phyloP scores from a whole-genome alignment of 2,329 filamentous ascomycete genomes.

The Paraphaeosphaeria minitans region DNA sequence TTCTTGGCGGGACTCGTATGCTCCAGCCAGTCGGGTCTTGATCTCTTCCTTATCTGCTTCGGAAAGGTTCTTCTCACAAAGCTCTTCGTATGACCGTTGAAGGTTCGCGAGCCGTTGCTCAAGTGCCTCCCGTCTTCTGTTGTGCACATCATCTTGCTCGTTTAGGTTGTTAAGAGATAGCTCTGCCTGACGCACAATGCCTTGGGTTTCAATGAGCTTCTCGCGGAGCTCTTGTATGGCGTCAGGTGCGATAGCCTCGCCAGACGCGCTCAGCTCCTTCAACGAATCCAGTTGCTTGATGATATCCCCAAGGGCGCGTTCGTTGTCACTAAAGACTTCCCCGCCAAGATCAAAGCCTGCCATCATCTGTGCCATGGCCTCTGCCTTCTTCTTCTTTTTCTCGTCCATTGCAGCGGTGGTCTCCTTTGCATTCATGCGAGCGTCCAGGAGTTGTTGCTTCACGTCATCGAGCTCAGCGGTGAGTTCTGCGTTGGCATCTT shows the following conservation, averaged over 20 bases:
- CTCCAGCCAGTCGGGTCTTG: slow-evolving; percentile 76
- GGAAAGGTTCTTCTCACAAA: slow-evolving; percentile 78
- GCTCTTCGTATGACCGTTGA: slow-evolving; percentile 81
- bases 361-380: slow-evolving; percentile 99
- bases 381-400: slow-evolving; percentile 98
- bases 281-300: slow-evolving; percentile 83
- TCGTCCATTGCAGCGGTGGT: slow-evolving; percentile 88
- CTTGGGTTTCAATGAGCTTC: slow-evolving; percentile 85
- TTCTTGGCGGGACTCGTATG: slow-evolving; percentile 76
- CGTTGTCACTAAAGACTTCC: slow-evolving; percentile 92
- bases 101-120: slow-evolving; percentile 75
- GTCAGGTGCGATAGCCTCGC: slow-evolving; percentile 80
- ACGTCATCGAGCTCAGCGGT: slow-evolving; percentile 91
- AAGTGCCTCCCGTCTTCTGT: slow-evolving; percentile 73
- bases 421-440: slow-evolving; percentile 96
- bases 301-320: slow-evolving; percentile 79
- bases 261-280: slow-evolving; percentile 74
- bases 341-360: slow-evolving; percentile 93
- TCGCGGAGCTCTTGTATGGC: slow-evolving; percentile 78
- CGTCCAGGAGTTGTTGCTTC: slow-evolving; percentile 93
- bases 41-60: slow-evolving; percentile 83
- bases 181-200: slow-evolving; percentile 90
- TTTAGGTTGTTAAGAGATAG: slow-evolving; percentile 75
- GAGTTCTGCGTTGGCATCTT: slow-evolving; percentile 93
- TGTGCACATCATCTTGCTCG: slow-evolving; percentile 66